Percentiles rank a stretch among this genome's conserved stretches.
phyloP scores from a whole-genome alignment of 2,329 filamentous ascomycete species.

The Pestalotiopsis fici region DNA sequence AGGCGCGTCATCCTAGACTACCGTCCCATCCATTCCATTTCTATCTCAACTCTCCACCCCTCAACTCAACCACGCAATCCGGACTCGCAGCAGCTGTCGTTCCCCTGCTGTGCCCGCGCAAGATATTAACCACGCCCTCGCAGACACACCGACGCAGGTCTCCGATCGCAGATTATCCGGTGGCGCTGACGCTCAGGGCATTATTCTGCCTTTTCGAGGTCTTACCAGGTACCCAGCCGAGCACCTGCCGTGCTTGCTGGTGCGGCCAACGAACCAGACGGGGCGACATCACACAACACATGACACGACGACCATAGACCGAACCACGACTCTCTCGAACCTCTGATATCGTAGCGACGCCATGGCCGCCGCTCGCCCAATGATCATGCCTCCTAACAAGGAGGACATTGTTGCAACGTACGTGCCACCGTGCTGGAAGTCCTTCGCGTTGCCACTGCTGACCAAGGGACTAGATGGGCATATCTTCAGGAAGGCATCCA shows the following conservation, averaged over 20 bases:
- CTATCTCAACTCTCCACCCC: neutral
- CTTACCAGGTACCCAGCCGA: neutral
- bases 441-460: neutral
- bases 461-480: slow-evolving; percentile 67
- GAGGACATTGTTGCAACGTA: slow-evolving; percentile 11
- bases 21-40: neutral
- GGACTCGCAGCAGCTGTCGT: neutral
- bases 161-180: neutral
- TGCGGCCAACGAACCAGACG: neutral
- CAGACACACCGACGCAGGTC: neutral
- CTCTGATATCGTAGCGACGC: neutral
- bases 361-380: neutral
- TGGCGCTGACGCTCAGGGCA: neutral
- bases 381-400: slow-evolving; percentile 9
- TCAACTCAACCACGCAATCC: neutral
- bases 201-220: neutral
- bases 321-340: neutral
- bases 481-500: slow-evolving; percentile 88
- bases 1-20: neutral
- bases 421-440: neutral
- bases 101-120: neutral
- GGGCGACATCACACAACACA: neutral
- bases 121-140: neutral
- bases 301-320: neutral
- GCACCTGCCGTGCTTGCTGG: neutral